Conservation (phyloP, 148 eudicot genomes). For the Tetragonia tetragonoides region DNA sequence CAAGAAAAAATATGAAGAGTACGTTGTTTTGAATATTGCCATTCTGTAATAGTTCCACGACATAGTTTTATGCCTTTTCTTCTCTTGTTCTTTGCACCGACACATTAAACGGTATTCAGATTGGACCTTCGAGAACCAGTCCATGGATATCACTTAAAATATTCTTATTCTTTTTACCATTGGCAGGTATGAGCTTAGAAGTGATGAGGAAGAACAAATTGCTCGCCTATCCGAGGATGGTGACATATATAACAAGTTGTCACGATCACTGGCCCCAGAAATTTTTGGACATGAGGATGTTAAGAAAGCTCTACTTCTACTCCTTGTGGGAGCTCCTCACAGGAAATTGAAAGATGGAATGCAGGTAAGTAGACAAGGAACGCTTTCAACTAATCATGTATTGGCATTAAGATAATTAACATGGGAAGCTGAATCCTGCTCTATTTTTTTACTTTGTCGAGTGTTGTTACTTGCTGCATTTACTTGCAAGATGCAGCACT, state of each 20-base stretch:
- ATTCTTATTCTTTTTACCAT: neutral
- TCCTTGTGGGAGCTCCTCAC: slow-evolving; percentile 97
- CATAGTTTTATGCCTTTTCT: neutral
- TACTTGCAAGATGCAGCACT: neutral
- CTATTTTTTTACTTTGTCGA: neutral
- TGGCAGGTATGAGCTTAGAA: slow-evolving; percentile 77
- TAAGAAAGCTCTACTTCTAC: slow-evolving; percentile 91
- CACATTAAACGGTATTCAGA: neutral
- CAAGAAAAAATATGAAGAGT: slow-evolving; percentile 99
- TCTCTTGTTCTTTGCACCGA: slow-evolving; percentile 9
- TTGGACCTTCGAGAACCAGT: neutral
- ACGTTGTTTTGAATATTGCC: slow-evolving; percentile 34
- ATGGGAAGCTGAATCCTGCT: neutral
- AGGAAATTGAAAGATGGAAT: slow-evolving; percentile 92
- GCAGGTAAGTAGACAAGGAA: slow-evolving; percentile 52
- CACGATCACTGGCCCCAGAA: slow-evolving; percentile 94
- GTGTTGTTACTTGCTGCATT: neutral
- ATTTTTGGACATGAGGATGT: slow-evolving; percentile 99
- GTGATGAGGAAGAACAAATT: slow-evolving; percentile 92
- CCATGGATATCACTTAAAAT: neutral
- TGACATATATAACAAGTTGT: slow-evolving; percentile 83
- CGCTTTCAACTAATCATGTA: neutral
- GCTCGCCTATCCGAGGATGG: slow-evolving; percentile 95
- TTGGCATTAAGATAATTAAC: neutral
- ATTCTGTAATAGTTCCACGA: neutral